phyloP scores from a whole-genome alignment of 2,329 filamentous ascomycete species.

The Pseudogymnoascus sp. region DNA sequence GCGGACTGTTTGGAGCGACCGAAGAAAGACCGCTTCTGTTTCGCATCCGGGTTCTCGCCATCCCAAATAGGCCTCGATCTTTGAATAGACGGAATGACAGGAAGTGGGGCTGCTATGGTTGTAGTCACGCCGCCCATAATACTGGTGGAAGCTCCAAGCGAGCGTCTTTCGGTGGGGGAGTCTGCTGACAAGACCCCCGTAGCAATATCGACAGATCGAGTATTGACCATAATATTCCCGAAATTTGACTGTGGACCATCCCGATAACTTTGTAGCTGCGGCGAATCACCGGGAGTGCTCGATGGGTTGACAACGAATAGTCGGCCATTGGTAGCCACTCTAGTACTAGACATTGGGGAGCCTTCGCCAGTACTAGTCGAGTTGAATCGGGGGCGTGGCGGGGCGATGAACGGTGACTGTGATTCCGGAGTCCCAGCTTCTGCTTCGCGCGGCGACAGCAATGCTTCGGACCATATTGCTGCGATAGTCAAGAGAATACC shows the following conservation, averaged over 20 bases:
- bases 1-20: slow-evolving; percentile 17
- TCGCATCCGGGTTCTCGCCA: neutral
- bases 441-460: slow-evolving; percentile 20
- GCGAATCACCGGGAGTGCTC: slow-evolving; percentile 20
- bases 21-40: slow-evolving; percentile 22
- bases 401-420: slow-evolving; percentile 24
- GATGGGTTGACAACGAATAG: slow-evolving; percentile 27
- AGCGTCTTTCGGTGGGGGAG: neutral
- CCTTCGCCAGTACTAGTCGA: slow-evolving; percentile 19
- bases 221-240: slow-evolving; percentile 5
- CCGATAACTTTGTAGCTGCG: slow-evolving; percentile 5
- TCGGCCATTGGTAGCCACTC: slow-evolving; percentile 20
- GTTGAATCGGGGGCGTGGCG: slow-evolving; percentile 20
- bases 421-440: slow-evolving; percentile 23
- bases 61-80: slow-evolving; percentile 10
- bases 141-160: neutral
- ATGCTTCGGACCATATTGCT: slow-evolving; percentile 19
- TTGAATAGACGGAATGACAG: slow-evolving; percentile 11
- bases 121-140: neutral
- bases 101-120: neutral
- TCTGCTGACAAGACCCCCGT: neutral
- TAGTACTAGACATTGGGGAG: slow-evolving; percentile 20
- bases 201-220: neutral
- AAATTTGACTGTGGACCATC: neutral
- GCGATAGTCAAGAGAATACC: slow-evolving; percentile 24